Evolutionary conservation across 192 early-diverging fungal genomes (phyloP).

Genomic region (Podila minutissima): DNA sequence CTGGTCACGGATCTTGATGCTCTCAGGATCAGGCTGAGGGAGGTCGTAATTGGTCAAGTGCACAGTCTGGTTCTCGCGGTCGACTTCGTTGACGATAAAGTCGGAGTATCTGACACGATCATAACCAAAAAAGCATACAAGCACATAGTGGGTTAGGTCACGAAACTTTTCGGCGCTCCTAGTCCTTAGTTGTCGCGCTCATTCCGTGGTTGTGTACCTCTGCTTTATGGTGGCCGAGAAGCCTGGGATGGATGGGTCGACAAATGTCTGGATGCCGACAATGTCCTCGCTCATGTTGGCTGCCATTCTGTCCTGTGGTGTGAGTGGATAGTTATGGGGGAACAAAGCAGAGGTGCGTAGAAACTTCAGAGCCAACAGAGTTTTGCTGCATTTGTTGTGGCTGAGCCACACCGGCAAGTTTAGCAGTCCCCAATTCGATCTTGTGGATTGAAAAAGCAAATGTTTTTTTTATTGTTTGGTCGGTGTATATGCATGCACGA

Average conservation of each 20-base stretch:
- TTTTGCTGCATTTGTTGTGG: conserved; percentile 1
- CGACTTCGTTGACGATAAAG: conserved; percentile 96
- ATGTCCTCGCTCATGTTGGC: conserved; percentile 60
- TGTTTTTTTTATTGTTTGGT: background rate
- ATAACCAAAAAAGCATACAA: background rate
- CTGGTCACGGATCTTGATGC: conserved; percentile 8
- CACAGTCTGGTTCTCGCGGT: conserved; percentile 71
- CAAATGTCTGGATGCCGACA: conserved; percentile 74
- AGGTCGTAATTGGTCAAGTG: conserved; percentile 61
- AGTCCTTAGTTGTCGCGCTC: background rate
- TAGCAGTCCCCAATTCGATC: conserved; percentile 5
- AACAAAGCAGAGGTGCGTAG: background rate
- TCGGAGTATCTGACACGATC: conserved; percentile 74
- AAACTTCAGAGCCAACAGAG: too few species aligned
- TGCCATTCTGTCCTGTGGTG: background rate
- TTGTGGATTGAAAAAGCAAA: background rate
- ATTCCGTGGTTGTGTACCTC: conserved; percentile 43
- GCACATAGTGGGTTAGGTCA: too few species aligned
- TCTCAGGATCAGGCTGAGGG: conserved; percentile 18
- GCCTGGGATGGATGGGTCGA: conserved; percentile 52
- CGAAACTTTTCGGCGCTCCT: too few species aligned
- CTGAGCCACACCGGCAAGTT: background rate
- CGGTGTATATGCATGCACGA: background rate
- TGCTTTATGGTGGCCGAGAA: conserved; percentile 73
- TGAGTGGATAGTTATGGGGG: background rate